Percentiles rank a stretch among this genome's conserved stretches.
Conservation (phyloP, 148 eudicot genomes). For the Camellia granthamiana region DNA sequence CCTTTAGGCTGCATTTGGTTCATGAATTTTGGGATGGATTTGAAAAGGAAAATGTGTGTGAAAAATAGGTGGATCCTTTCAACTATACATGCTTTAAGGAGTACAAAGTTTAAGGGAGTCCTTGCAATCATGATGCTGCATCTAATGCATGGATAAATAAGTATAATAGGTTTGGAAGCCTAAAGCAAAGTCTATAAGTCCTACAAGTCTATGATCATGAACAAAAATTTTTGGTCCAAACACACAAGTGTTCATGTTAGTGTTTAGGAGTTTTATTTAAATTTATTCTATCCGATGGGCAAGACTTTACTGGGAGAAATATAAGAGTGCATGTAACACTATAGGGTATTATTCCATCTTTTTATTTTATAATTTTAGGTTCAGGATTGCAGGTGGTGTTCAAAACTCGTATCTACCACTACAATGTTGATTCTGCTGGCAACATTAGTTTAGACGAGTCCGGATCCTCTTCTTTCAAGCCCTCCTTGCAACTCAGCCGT, state of each 20-base stretch:
- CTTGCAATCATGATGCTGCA: neutral
- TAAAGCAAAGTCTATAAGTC: neutral
- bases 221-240: no score
- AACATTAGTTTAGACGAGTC: conserved; percentile 79
- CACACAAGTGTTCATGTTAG: no score
- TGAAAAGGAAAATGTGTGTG: no score
- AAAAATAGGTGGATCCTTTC: neutral
- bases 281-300: no score
- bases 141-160: no score
- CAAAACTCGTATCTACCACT: conserved; percentile 87
- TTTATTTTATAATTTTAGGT: conserved; percentile 20
- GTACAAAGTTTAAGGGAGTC: neutral
- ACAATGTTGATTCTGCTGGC: conserved; percentile 86
- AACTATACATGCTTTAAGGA: neutral
- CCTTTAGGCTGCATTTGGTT: no score
- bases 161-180: neutral
- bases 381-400: conserved; percentile 72
- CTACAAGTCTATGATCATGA: no score
- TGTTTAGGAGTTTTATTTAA: no score
- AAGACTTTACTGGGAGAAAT: no score
- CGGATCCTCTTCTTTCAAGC: conserved; percentile 17
- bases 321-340: neutral
- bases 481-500: no score
- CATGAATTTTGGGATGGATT: no score
- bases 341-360: neutral